phyloP scores from a whole-genome alignment of 805 yeast genomes.

The Yarrowia bubula region DNA sequence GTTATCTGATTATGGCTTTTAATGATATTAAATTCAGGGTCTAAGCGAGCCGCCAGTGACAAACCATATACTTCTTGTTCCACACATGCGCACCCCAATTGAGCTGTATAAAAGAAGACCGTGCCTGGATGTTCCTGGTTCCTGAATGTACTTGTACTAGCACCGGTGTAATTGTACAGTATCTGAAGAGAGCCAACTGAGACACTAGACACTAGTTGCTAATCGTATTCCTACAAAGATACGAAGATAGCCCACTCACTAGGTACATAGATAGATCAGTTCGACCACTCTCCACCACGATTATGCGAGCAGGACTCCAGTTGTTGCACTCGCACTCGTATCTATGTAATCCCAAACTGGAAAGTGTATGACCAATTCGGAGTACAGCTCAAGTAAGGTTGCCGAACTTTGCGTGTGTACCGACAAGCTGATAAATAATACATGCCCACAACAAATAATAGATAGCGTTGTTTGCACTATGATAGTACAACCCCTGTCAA shows the following conservation, averaged over 20 bases:
- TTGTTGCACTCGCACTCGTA: neutral
- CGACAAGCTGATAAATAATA: too few relatives aligned
- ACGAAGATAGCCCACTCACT: too few relatives aligned
- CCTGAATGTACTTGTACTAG: neutral
- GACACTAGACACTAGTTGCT: neutral
- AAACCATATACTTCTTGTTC: too few relatives aligned
- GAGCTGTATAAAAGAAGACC: neutral
- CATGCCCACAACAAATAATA: too few relatives aligned
- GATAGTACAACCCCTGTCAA: neutral
- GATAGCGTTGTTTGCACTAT: neutral
- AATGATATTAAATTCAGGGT: neutral
- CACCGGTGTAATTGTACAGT: neutral
- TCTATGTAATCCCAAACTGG: neutral
- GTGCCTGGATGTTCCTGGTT: constrained; percentile 6
- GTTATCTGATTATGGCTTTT: too few relatives aligned
- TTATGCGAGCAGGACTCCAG: too few relatives aligned
- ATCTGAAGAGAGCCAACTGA: neutral
- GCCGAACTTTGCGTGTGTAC: neutral
- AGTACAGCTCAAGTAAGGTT: neutral
- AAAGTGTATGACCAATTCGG: neutral
- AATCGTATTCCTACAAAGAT: too few relatives aligned
- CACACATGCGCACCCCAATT: too few relatives aligned
- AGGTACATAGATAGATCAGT: too few relatives aligned
- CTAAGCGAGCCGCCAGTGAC: too few relatives aligned
- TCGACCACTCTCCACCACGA: too few relatives aligned